Base-by-base conservation (phyloP, 495 filamentous ascomycete species). In the Lophiotrema nucula region DNA sequence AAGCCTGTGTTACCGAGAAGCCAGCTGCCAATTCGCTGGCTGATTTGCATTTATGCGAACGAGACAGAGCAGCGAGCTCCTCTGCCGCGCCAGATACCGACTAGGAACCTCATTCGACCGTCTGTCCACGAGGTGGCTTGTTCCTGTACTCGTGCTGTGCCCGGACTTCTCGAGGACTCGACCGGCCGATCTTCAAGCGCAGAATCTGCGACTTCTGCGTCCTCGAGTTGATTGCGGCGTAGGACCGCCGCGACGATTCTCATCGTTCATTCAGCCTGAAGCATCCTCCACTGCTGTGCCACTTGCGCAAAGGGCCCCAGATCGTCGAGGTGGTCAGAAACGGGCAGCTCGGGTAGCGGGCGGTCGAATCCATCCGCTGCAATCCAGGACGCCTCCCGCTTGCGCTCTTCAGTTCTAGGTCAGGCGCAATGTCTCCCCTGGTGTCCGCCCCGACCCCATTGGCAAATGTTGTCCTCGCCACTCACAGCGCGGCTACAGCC, bases 351-450 rank as follows among this genome's bases (percentile, higher is more conserved):
- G 50, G 50, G 28, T 6, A 24, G 52, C 51, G 58, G 51, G 45
- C 45, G 2, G 25, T 50, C 52, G 45, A 62, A 56, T 62, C 58
- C 58, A 48, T 37, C 19, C 55, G 55, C 55, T 58, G 55, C 55
- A 58, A 23, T 51, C 47, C 33, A 50, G 35, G 28, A 51, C 58
- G 58, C 58, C 58, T 62, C 58, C 58, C 58, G 58, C 52, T 45
- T 60, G 38, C 35, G n/a, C 27, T 33, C 31, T 31, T 16, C 38
- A 11, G 31, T n/a, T 25, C 47, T 21, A n/a, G 50, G 42, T 53
- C 56, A 24, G 22, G 41, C 28, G 39, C 50, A 18, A 28, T 19
- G 35, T 56, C n/a, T n/a, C 19, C 57, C 49, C 58, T 61, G 52
- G 58, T 52, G 46, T 44, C 44, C 45, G 45, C 35, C 26, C 52